Evolutionary conservation across 768 basidiomycete species (phyloP), one percentile per base, ranked within the genome.

Genomic region (Leccinum rimulosum): DNA sequence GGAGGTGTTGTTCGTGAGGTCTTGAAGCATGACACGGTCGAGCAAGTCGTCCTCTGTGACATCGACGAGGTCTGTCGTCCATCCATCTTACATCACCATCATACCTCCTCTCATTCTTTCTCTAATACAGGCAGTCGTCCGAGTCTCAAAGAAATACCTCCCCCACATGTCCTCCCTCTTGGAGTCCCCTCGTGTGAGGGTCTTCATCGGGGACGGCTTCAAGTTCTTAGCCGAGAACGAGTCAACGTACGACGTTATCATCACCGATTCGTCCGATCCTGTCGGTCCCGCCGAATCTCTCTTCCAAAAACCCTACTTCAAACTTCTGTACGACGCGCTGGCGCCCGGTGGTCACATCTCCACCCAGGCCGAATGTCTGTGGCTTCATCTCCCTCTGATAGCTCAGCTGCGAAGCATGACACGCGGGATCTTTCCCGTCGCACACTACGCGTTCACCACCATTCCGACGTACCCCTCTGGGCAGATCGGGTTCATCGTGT

Each of bases 391-490:
- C 22, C 81, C 84, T 8, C 84, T 98, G 66, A 98, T 99, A 75
- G 77, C 82, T 58, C 81, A 87, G 59, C 83, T 98, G 54, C 82
- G 84, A 60, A 74, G 76, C 56, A 88, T 85, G 74, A 89, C 89
- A 45, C 78, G 82, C 56, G 75, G 77, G 50, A 75, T 97, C 60
- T 99, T 98, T 80, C 81, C 89, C 40, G 83, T 84, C 17, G 80
- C 87, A 43, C 89, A 93, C 69, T 99, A 97, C 72, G 97, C 94
- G 15, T 97, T 82, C 76, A 95, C 95, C 60, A 98, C 95, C 22
- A 95, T 98, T 64, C 96, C 96, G 1, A 97, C 95, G 15, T 99
- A 99, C 76, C 97, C 97, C 19, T 89, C 91, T n/a, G 97, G 97
- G 38, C 95, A 95, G 71, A 99, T 98, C 68, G 95, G 97, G 25